Base-by-base conservation (phyloP, 306 rosid genomes). In the Pachyrhizus erosus region DNA sequence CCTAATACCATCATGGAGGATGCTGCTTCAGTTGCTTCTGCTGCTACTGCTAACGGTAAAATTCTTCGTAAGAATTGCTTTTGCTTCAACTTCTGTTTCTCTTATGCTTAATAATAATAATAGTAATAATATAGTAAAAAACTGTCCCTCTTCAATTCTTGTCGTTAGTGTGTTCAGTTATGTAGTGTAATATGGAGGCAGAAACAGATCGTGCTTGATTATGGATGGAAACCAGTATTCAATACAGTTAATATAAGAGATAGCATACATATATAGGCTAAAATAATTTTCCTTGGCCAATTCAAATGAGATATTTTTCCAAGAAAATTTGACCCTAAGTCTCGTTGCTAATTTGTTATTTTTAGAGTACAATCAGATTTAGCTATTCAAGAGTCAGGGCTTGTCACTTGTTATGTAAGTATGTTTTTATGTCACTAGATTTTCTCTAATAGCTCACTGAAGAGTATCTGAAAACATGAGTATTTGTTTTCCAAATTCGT, bases 1-100 rank as follows among this genome's bases (percentile, higher is more conserved):
- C 71, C 46, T 34, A 8, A 33, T 5, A 23, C 65, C 75, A 78
- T 18, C 87, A 91, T 89, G 96, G 91, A 84, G 68, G 90, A 80
- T 24, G 85, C 76, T 17, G 27, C 72, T 29, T 14, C 39, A 4
- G 2, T 4, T 31, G 14, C 21, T 49, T 49, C 57, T 17, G 57
- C 78, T 18, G 31, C 83, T 20, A 23, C 71, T n/a, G 78, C 90
- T 51, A 88, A 87, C 20, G 91, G 90, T 88, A 76, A n/a, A 29
- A 20, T 65, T 80, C 80, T 69, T 43, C 9, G 8, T 67, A 75
- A 5, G 27, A 15, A 18, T 54, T 2, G 24, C 62, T 49, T 76
- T 40, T 34, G 13, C 11, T 71, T 9, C 20, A 48, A 18, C 43
- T 68, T 51, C 55, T 14, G 18, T 57, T 23, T 61, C 2, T 13